Base-by-base conservation (phyloP, 345 rosid genomes). In the Lumnitzera littorea region DNA sequence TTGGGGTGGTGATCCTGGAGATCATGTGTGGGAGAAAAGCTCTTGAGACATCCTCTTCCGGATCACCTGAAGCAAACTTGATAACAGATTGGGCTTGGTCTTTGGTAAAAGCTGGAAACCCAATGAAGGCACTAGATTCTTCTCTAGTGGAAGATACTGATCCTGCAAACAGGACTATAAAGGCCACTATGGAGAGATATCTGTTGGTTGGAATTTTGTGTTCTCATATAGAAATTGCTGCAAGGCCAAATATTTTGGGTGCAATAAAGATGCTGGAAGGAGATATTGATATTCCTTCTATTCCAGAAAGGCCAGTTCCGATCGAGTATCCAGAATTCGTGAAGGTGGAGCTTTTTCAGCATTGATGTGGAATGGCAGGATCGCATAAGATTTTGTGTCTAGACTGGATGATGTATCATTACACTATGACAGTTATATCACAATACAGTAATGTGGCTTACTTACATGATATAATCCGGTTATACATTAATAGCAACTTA, bases 51-150 rank as follows among this genome's bases (percentile, higher is more conserved):
- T 82, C 94, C 47, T 76, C 82, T 17, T 69, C 77, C 0, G 85
- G 81, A 11, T 79, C 94, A 0, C 83, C 96, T 0, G 81, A 56
- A 51, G 85, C 87, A 50, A 70, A 83, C 55, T 27, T 89, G 76
- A 84, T 92, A 58, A 92, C 97, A 0, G 96, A 92, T 62, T 92
- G 97, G 98, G 97, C 80, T 50, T 92, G 98, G 98, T 81, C 94
- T 0, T 60, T 89, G 70, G 71, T 85, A 69, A 92, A 89, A 65
- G 80, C 87, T 0, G 87, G 94, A 59, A 87, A 78, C 69, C 15
- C 72, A 13, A 88, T 80, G 55, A 72, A 80, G 62, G 90, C 87
- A 43, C 64, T 92, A 61, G 97, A 84, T 24, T 51, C 60, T 27
- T 76, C 63, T 41, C 77, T 91, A 78, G 46, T 72, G 64, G 68